A percentile compares a stretch with the other conserved stretches of the same genome.
phyloP scores from a whole-genome alignment of 805 yeast species.

The Cyberlindnera mrakii region DNA sequence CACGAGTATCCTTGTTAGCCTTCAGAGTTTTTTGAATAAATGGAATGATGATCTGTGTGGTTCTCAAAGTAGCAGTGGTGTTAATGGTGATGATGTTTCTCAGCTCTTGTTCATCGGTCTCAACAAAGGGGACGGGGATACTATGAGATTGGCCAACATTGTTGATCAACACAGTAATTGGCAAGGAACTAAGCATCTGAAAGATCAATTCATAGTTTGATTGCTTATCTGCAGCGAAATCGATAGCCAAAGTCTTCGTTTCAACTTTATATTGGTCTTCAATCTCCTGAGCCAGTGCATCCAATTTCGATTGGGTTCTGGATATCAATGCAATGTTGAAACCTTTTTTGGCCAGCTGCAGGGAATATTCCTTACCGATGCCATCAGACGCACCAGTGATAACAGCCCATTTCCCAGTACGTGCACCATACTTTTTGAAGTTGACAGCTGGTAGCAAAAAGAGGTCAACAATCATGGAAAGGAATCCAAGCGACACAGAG shows the following conservation, averaged over 20 bases:
- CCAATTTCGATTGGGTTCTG: slow-evolving; percentile 75
- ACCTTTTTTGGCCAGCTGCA: slow-evolving; percentile 79
- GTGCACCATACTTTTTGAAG: slow-evolving; percentile 71
- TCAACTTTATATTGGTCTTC: slow-evolving; percentile 51
- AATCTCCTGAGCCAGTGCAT: slow-evolving; percentile 57
- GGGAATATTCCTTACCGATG: slow-evolving; percentile 86
- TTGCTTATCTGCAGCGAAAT: slow-evolving; percentile 59
- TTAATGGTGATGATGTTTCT: slow-evolving; percentile 78
- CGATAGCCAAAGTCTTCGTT: slow-evolving; percentile 68
- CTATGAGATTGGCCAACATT: slow-evolving; percentile 95
- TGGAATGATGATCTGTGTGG: slow-evolving; percentile 79
- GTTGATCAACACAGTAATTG: slow-evolving; percentile 74
- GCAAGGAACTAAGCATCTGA: slow-evolving; percentile 41
- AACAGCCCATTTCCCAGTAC: slow-evolving; percentile 77
- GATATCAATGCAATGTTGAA: slow-evolving; percentile 81
- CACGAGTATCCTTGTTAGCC: slow-evolving; percentile 39
- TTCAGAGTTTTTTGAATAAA: slow-evolving; percentile 50
- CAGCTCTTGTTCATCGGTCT: slow-evolving; percentile 71
- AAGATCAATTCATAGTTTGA: slow-evolving; percentile 50
- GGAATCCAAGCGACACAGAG: slow-evolving; percentile 40
- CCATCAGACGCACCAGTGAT: slow-evolving; percentile 98
- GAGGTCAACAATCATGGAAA: slow-evolving; percentile 52
- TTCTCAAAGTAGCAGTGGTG: slow-evolving; percentile 73
- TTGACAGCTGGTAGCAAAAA: slow-evolving; percentile 56
- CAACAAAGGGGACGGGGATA: slow-evolving; percentile 88